phyloP scores from a whole-genome alignment of 495 filamentous ascomycete species.

The Tuber borchii region DNA sequence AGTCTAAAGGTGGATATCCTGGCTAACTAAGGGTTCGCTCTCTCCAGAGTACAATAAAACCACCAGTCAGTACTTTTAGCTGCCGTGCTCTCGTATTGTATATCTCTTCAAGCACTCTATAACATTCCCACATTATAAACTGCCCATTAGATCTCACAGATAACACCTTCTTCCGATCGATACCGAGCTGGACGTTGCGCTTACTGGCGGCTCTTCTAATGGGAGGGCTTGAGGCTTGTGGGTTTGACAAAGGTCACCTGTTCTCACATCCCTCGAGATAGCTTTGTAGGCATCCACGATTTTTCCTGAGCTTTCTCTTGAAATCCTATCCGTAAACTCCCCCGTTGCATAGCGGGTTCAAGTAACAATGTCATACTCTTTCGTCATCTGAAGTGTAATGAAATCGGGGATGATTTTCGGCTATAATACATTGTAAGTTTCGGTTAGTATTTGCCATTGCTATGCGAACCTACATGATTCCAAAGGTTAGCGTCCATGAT shows the following conservation, averaged over 20 bases:
- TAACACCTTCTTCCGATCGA: not conserved
- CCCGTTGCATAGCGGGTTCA: too few species aligned
- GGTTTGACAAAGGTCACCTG: too few species aligned
- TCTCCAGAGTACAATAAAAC: not conserved
- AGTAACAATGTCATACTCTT: slow-evolving; percentile 88
- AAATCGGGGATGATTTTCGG: slow-evolving; percentile 42
- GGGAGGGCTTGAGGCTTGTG: too few species aligned
- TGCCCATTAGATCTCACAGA: not conserved
- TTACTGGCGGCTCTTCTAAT: too few species aligned
- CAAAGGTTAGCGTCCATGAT: slow-evolving; percentile 99
- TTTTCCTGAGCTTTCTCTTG: too few species aligned
- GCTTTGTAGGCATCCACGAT: too few species aligned
- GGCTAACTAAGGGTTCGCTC: not conserved
- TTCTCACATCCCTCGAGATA: too few species aligned
- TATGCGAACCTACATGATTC: slow-evolving; percentile 59
- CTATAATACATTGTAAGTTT: slow-evolving; percentile 5
- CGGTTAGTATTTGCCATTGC: not conserved
- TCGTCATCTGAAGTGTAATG: slow-evolving; percentile 43
- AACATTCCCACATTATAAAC: not conserved
- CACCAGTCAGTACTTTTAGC: not conserved
- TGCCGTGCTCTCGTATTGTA: not conserved
- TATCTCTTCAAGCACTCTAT: not conserved
- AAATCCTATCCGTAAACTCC: too few species aligned
- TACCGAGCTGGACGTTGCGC: too few species aligned
- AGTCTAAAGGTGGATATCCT: not conserved